Evolutionary conservation across 1,284 basidiomycete species (phyloP).

Genomic region (Ceratorhiza oryzae-sativae): DNA sequence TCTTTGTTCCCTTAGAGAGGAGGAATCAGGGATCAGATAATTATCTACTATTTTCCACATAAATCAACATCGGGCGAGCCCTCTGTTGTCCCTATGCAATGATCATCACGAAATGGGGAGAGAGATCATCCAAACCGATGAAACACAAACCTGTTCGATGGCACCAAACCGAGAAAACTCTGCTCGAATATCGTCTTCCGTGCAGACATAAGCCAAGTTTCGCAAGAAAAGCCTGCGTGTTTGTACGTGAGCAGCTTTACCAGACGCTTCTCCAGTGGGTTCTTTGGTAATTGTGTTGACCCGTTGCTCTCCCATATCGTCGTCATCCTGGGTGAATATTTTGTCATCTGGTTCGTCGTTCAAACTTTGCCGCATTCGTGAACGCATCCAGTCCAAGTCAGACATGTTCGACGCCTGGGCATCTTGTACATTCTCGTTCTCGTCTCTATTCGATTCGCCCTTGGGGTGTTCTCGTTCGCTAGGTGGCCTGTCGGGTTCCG

Average conservation of each 20-base stretch:
- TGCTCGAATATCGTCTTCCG: slow-evolving; percentile 72
- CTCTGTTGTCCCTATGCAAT: slow-evolving; percentile 48
- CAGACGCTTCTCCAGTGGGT: background rate
- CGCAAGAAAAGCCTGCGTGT: slow-evolving; percentile 89
- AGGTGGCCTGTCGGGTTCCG: background rate
- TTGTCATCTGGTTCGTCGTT: slow-evolving; percentile 56
- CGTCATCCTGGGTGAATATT: slow-evolving; percentile 65
- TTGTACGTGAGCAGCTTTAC: slow-evolving; percentile 57
- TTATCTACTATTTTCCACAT: slow-evolving; percentile 54
- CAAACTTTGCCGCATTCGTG: slow-evolving; percentile 63
- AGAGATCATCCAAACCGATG: slow-evolving; percentile 32
- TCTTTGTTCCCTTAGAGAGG: background rate
- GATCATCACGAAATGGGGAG: slow-evolving; percentile 55
- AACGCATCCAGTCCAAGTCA: slow-evolving; percentile 79
- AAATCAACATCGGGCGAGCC: slow-evolving; percentile 38
- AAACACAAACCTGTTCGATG: slow-evolving; percentile 70
- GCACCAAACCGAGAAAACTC: slow-evolving; percentile 76
- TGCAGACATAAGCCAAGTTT: slow-evolving; percentile 87
- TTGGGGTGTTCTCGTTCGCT: slow-evolving; percentile 9
- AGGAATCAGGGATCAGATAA: slow-evolving; percentile 53
- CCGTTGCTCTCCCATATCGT: slow-evolving; percentile 45
- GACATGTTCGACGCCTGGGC: slow-evolving; percentile 53
- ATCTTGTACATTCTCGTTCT: slow-evolving; percentile 1
- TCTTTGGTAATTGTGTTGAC: background rate
- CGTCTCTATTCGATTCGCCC: slow-evolving; percentile 45